Evolutionary conservation across 2,329 filamentous ascomycete genomes (phyloP).

Genomic region (Cladosporium sphaerospermum): DNA sequence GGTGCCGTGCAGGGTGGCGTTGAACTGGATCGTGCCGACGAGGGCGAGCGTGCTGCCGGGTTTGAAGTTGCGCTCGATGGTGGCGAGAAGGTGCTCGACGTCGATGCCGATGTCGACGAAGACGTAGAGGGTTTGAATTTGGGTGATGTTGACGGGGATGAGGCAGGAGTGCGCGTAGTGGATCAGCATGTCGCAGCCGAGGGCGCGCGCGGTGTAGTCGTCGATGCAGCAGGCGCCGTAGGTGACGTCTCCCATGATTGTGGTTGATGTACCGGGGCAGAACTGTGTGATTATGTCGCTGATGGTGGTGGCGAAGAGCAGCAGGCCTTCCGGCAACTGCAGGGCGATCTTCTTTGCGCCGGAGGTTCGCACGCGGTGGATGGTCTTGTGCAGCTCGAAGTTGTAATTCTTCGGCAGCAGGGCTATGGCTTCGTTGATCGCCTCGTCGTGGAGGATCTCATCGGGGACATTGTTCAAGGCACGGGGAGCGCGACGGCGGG

Average conservation of each 20-base stretch:
- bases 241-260: conserved; percentile 99
- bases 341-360: conserved; percentile 78
- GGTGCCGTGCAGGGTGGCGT: conserved; percentile 87
- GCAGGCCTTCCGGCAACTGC: conserved; percentile 94
- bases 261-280: conserved; percentile 81
- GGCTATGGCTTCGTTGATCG: conserved; percentile 78
- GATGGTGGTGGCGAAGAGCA: conserved; percentile 94
- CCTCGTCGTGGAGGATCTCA: conserved; percentile 76
- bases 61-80: conserved; percentile 81
- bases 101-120: conserved; percentile 98
- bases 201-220: conserved; percentile 89
- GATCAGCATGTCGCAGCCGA: conserved; percentile 89
- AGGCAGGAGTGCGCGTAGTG: conserved; percentile 97
- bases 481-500: conserved; percentile 65
- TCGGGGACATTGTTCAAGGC: conserved; percentile 86
- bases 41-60: conserved; percentile 81
- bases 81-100: conserved; percentile 75
- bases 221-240: conserved; percentile 99
- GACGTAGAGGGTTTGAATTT: conserved; percentile 95
- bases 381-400: conserved; percentile 97
- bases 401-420: conserved; percentile 94
- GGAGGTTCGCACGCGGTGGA: conserved; percentile 80
- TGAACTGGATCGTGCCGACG: conserved; percentile 98
- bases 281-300: conserved; percentile 94
- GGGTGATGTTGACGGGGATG: conserved; percentile 91